A percentile compares a stretch with the other conserved stretches of the same genome.
Conservation (phyloP, 192 early-diverging fungal species). For the Backusella liffmaniae region DNA sequence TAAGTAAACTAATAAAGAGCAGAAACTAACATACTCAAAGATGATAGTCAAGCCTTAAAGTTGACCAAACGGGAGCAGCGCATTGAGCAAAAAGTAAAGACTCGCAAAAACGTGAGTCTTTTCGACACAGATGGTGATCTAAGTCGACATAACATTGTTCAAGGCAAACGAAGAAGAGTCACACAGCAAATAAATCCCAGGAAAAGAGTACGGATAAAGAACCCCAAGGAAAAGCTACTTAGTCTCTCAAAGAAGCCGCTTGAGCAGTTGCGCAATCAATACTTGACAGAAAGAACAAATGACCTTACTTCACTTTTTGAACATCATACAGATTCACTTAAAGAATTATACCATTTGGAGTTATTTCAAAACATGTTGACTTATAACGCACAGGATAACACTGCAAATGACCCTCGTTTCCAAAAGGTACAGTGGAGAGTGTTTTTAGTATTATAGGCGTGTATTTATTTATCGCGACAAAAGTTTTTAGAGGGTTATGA, state of each 20-base stretch:
- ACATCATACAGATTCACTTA: slow-evolving; percentile 50
- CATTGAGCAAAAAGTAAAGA: slow-evolving; percentile 22
- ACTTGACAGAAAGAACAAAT: slow-evolving; percentile 37
- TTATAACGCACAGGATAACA: slow-evolving; percentile 51
- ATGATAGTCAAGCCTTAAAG: slow-evolving; percentile 33
- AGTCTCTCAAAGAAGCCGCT: slow-evolving; percentile 42
- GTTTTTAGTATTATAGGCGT: background rate
- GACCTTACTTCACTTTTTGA: slow-evolving; percentile 49
- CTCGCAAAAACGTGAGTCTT: slow-evolving; percentile 8
- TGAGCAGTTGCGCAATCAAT: slow-evolving; percentile 37
- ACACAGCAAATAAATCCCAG: background rate
- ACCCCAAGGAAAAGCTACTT: background rate
- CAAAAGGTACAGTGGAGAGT: slow-evolving; percentile 22
- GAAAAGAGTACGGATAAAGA: background rate
- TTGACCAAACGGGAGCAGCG: slow-evolving; percentile 36
- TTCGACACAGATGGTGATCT: slow-evolving; percentile 41
- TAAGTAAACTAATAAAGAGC: background rate
- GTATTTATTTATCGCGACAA: background rate
- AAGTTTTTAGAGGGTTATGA: slow-evolving; percentile 41
- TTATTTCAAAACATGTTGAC: slow-evolving; percentile 45
- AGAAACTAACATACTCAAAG: background rate
- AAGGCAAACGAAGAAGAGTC: slow-evolving; percentile 10
- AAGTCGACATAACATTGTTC: slow-evolving; percentile 32
- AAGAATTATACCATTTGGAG: slow-evolving; percentile 61
- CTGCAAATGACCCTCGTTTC: slow-evolving; percentile 55